Evolutionary conservation across 441 rosid species (phyloP), one percentile per base, ranked within the genome.

Genomic region (Adansonia grandidieri): DNA sequence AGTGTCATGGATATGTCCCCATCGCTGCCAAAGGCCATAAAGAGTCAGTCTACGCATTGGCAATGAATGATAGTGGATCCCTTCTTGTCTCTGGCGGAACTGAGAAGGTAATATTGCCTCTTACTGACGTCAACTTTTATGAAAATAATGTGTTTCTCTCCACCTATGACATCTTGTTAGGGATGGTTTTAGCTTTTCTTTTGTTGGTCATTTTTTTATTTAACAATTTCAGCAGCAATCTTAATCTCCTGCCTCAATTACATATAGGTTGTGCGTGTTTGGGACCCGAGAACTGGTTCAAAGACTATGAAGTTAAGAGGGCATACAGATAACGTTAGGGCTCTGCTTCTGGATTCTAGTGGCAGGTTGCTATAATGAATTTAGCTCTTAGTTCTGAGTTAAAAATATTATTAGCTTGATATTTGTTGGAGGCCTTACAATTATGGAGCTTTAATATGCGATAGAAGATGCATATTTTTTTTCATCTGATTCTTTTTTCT

Each of bases 81-180:
- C 85, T 91, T 88, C 98, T 96, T 76, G 98, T 96, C 66, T 96
- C 99, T 76, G 98, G 99, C 85, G 99, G 99, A 80, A 96, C 99
- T 37, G 98, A 96, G 85, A 96, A 96, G 98, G 98, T 93, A 88
- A 72, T 56, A 20, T 76, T 50, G 47, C 75, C 37, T 73, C 74
- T 44, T 65, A 10, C 66, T 58, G 37, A 6, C 24, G 42, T 48
- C 2, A 65, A 62, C 54, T 60, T 24, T 56, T 13, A 60, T 45
- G 42, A 20, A 44, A 42, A 40, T 56, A 4, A 56, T 32, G 14
- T 77, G 44, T 48, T 66, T 74, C 70, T 57, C 45, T 69, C 47
- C 45, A n/a, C n/a, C 8, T 42, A 71, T 50, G n/a, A 17, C 63
- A 44, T 61, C 1, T 73, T 73, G 66, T 11, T 17, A 40, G 19